Percentiles rank a stretch among this genome's conserved stretches.
Evolutionary conservation across 768 basidiomycete genomes (phyloP).

Genomic region (Mrakia gelida): DNA sequence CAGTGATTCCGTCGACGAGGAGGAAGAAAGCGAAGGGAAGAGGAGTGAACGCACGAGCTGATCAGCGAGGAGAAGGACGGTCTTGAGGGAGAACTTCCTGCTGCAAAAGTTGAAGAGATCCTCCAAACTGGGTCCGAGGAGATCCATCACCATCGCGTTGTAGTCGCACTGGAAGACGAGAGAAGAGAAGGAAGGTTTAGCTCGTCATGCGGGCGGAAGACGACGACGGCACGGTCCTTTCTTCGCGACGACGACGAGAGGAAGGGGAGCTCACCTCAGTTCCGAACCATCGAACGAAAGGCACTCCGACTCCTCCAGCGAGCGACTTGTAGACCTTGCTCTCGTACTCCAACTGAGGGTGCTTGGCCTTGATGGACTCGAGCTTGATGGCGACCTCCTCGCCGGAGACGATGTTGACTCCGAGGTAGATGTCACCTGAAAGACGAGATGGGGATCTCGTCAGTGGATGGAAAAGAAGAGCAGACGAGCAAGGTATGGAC

Average conservation of each 20-base stretch:
- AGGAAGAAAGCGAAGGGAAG: background rate
- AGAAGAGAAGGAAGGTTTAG: background rate
- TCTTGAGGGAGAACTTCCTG: slow-evolving; percentile 88
- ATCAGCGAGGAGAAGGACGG: slow-evolving; percentile 86
- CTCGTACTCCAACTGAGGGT: slow-evolving; percentile 93
- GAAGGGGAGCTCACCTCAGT: slow-evolving; percentile 53
- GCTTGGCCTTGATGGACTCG: slow-evolving; percentile 99
- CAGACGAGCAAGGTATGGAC: background rate
- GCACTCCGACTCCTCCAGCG: slow-evolving; percentile 81
- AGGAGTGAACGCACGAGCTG: slow-evolving; percentile 65
- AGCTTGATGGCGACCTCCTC: slow-evolving; percentile 99
- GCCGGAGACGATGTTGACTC: slow-evolving; percentile 99
- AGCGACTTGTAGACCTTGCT: slow-evolving; percentile 87
- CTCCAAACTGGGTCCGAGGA: slow-evolving; percentile 59
- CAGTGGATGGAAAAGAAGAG: background rate
- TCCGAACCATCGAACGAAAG: slow-evolving; percentile 88
- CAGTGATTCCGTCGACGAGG: background rate
- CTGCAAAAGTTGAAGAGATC: slow-evolving; percentile 50
- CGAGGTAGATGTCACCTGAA: slow-evolving; percentile 95
- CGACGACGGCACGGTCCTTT: background rate
- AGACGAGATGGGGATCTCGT: background rate
- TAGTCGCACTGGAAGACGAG: slow-evolving; percentile 74
- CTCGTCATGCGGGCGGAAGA: background rate
- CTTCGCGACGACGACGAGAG: too few relatives aligned
- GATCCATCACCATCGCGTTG: slow-evolving; percentile 98